Base-by-base conservation (phyloP, 805 yeast species). In the Candida boidinii region DNA sequence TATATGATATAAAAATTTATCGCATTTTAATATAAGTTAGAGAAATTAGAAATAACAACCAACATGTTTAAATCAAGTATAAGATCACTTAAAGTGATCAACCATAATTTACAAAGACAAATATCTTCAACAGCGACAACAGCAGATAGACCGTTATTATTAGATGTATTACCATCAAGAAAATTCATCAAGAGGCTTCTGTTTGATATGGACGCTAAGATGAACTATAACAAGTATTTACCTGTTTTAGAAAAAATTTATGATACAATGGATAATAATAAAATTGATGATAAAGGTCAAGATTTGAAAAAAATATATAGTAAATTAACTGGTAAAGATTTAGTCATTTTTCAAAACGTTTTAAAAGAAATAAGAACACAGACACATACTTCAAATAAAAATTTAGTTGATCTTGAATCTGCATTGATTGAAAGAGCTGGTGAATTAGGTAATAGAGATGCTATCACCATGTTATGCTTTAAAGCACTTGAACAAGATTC, bases 371-470 rank as follows among this genome's bases (percentile, higher is more conserved):
- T 81, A 32, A 54, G 95, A 27, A 61, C 58, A 5, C 66, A 70
- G 22, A 73, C 88, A 1, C 77, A 78, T 37, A 62, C 79, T 1
- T 62, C 71, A 3, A 77, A 80, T 44, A 67, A 50, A 32, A 60
- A 75, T 39, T 56, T 80, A 15, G 59, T 80, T 5, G 70, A 60
- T 11, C 58, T 85, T 23, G 95, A 87, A 49, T 73, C 76, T 41
- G 77, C 73, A 41, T 53, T 88, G 15, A 68, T 87, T n/a, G 94
- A 86, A 38, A 69, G 68, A 32, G 85, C 95, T 11, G 95, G 95
- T 0, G 94, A 83, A 46, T 46, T 74, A 46, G 95, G 96, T 1
- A 75, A 81, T 45, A 71, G 76, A 41, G 85, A 86, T 53, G 95
- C 96, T 0, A 72, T 87, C 16, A 64, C 90, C 1, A 60, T 83